A percentile compares a stretch with the other conserved stretches of the same genome.
These are phyloP conservation scores for Lycium barbarum DNA, from an alignment of 257 asterid species.

Conservation along the genomic window DNA sequence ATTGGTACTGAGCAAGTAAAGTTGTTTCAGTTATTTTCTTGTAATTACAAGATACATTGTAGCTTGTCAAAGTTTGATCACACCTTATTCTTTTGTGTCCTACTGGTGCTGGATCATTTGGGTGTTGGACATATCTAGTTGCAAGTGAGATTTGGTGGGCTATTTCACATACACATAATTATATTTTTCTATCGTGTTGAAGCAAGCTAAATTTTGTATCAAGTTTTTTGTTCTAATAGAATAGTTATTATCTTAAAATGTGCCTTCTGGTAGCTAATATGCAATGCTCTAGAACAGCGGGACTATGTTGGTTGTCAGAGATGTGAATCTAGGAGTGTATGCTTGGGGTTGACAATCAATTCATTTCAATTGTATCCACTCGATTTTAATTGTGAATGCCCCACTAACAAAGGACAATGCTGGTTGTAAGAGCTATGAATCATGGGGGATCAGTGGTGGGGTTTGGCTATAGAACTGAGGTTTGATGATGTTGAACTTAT, in stretches of 20 bases:
- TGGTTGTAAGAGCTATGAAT: conserved; percentile 16
- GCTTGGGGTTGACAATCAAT: conserved; percentile 15
- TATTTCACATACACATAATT: not conserved
- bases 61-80: conserved; percentile 7
- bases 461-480: not conserved
- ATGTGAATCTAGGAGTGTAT: not conserved
- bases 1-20: conserved; percentile 2
- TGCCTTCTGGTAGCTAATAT: not conserved
- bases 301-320: not conserved
- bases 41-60: not conserved
- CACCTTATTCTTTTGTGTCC: not conserved
- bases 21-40: not conserved
- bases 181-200: not conserved
- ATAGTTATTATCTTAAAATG: not conserved
- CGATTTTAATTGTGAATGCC: not conserved
- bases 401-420: not conserved
- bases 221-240: not conserved
- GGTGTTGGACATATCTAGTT: not conserved
- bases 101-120: conserved; percentile 16
- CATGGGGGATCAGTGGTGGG: conserved; percentile 6
- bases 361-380: not conserved
- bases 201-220: not conserved
- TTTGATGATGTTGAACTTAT: not conserved
- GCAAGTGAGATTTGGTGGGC: conserved; percentile 23
- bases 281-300: not conserved